Conservation (phyloP, 441 rosid species). For the Populus hybrid region DNA sequence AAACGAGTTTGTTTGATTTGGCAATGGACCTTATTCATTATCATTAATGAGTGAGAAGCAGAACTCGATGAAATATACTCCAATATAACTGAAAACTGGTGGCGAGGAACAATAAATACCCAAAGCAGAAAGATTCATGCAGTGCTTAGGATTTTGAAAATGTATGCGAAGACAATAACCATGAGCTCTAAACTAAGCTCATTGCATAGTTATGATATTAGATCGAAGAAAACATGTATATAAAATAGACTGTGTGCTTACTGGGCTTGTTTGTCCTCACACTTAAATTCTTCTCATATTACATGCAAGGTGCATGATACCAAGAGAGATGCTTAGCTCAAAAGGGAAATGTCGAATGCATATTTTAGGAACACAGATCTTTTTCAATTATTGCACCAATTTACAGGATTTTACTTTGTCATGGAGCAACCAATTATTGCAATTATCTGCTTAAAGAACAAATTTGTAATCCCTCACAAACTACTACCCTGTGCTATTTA, state of each 20-base stretch:
- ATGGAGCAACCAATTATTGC: not conserved
- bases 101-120: not conserved
- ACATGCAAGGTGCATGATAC: not conserved
- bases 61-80: not conserved
- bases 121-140: not conserved
- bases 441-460: not conserved
- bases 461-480: not conserved
- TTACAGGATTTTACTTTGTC: not conserved
- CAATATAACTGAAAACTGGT: not conserved
- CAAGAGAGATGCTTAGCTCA: not conserved
- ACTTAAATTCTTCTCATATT: not conserved
- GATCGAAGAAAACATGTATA: not conserved
- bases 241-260: not conserved
- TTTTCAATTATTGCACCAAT: not conserved
- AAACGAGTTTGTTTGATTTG: not conserved
- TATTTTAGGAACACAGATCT: not conserved
- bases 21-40: not conserved
- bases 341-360: not conserved
- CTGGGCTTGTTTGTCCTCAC: not conserved
- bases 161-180: not conserved
- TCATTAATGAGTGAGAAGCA: not conserved
- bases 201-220: not conserved
- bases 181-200: not conserved
- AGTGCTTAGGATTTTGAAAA: not conserved
- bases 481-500: not conserved